phyloP scores from a whole-genome alignment of 2,329 filamentous ascomycete genomes.

The Claviceps sp. region DNA sequence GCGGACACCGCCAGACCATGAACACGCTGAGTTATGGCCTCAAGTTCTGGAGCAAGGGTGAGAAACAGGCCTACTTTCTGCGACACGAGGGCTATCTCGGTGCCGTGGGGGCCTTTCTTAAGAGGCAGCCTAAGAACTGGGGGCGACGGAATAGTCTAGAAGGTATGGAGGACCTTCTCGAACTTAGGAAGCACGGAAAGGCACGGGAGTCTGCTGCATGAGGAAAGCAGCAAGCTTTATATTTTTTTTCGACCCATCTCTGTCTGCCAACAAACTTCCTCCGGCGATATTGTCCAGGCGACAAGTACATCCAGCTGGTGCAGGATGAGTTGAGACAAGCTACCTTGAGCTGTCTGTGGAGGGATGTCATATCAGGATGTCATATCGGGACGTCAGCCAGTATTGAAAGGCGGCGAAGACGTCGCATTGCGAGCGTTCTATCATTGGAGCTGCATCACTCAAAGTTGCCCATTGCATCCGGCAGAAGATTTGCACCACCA shows the following conservation, averaged over 20 bases:
- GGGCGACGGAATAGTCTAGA: constrained; percentile 70
- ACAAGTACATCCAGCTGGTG: too few species aligned
- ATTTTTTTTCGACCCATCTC: neutral
- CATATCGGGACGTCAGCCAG: too few species aligned
- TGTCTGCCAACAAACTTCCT: neutral
- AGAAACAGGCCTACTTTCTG: constrained; percentile 91
- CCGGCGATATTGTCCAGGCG: too few species aligned
- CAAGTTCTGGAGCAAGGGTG: constrained; percentile 90
- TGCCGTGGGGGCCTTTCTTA: constrained; percentile 85
- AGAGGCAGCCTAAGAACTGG: constrained; percentile 83
- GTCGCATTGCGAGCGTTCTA: too few species aligned
- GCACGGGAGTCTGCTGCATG: constrained; percentile 4
- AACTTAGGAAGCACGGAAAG: constrained; percentile 14
- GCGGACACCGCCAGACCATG: constrained; percentile 93
- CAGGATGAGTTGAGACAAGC: too few species aligned
- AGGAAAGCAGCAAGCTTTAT: neutral
- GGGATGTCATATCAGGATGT: too few species aligned
- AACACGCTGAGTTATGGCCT: constrained; percentile 95
- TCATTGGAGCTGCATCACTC: too few species aligned
- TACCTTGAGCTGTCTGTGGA: too few species aligned
- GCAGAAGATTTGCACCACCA: too few species aligned
- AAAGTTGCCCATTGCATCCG: too few species aligned
- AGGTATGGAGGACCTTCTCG: constrained; percentile 22
- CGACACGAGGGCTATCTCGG: constrained; percentile 93
- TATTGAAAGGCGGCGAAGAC: too few species aligned